Percentiles rank a stretch among this genome's conserved stretches.
Evolutionary conservation across 495 filamentous ascomycete species (phyloP).

Genomic region (Aspergillus bertholletiae): DNA sequence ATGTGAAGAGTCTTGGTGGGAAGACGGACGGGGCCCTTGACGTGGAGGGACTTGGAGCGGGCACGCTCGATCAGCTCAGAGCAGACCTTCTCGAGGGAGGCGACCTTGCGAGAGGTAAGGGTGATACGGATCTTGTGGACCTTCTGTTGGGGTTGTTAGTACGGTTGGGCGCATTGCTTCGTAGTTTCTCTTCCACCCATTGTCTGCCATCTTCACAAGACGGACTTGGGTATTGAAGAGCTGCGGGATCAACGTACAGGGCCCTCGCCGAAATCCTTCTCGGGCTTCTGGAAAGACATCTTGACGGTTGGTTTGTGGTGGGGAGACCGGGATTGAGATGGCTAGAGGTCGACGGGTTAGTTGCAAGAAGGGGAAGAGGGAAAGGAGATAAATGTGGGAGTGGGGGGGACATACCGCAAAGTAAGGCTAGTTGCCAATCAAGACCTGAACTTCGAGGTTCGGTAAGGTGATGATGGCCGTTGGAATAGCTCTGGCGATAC

Average conservation of each 20-base stretch:
- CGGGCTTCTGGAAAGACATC: conserved; percentile 94
- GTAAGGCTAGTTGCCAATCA: conserved; percentile 46
- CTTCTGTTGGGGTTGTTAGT: conserved; percentile 53
- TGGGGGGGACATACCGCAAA: conserved; percentile 16
- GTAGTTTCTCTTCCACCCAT: too few relatives aligned
- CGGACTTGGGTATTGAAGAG: too few relatives aligned
- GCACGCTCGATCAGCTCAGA: conserved; percentile 97
- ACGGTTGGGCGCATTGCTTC: too few relatives aligned
- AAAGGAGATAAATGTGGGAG: background rate
- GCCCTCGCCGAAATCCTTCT: conserved; percentile 90
- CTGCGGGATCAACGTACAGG: conserved; percentile 52
- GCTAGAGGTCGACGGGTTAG: conserved; percentile 12
- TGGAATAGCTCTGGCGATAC: conserved; percentile 27
- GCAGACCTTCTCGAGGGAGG: conserved; percentile 96
- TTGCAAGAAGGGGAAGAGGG: background rate
- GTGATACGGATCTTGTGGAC: conserved; percentile 99
- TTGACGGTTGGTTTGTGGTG: conserved; percentile 41
- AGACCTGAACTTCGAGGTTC: conserved; percentile 63
- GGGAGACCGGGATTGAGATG: conserved; percentile 24
- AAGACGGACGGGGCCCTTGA: conserved; percentile 98
- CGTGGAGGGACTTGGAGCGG: conserved; percentile 95
- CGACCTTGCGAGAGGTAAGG: conserved; percentile 88
- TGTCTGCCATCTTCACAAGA: too few relatives aligned
- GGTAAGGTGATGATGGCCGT: conserved; percentile 78
- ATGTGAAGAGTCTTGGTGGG: conserved; percentile 96